Conservation (phyloP, 2,329 filamentous ascomycete species). For the Periconia digitata region DNA sequence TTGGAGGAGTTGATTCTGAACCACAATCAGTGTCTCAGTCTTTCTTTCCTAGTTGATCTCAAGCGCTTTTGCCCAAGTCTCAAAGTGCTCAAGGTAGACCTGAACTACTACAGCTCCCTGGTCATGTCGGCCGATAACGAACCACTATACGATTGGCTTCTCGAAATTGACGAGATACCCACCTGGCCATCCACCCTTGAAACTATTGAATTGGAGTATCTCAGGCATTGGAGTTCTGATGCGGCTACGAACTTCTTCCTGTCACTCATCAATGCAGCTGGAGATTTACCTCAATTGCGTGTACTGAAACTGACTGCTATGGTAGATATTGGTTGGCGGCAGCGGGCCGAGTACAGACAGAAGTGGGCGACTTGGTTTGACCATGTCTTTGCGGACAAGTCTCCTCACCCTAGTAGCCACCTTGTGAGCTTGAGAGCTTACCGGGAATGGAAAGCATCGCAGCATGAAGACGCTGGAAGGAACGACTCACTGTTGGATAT, state of each 20-base stretch:
- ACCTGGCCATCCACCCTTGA: conserved; percentile 76
- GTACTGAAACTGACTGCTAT: conserved; percentile 69
- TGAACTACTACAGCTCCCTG: conserved; percentile 75
- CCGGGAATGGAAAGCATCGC: conserved; percentile 40
- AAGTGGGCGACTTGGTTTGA: conserved; percentile 74
- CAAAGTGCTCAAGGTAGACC: conserved; percentile 71
- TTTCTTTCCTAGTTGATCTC: conserved; percentile 72
- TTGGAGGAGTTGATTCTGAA: conserved; percentile 69
- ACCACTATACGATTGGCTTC: conserved; percentile 70
- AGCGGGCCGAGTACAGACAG: conserved; percentile 76
- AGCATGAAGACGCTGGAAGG: conserved; percentile 12
- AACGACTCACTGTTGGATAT: conserved; percentile 31
- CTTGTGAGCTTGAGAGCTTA: conserved; percentile 49
- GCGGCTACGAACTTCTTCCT: conserved; percentile 77
- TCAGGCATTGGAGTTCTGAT: conserved; percentile 71
- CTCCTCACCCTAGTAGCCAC: conserved; percentile 46
- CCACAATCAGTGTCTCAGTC: conserved; percentile 76
- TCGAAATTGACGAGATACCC: conserved; percentile 66
- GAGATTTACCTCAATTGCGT: conserved; percentile 66
- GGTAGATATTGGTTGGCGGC: conserved; percentile 76
- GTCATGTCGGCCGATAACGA: conserved; percentile 69
- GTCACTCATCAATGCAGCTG: conserved; percentile 73
- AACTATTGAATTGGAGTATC: conserved; percentile 71
- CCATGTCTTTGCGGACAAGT: conserved; percentile 62
- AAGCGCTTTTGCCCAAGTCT: conserved; percentile 70